These are phyloP conservation scores for Citrus unshiu DNA, from an alignment of 345 rosid species.

Conservation along the genomic window DNA sequence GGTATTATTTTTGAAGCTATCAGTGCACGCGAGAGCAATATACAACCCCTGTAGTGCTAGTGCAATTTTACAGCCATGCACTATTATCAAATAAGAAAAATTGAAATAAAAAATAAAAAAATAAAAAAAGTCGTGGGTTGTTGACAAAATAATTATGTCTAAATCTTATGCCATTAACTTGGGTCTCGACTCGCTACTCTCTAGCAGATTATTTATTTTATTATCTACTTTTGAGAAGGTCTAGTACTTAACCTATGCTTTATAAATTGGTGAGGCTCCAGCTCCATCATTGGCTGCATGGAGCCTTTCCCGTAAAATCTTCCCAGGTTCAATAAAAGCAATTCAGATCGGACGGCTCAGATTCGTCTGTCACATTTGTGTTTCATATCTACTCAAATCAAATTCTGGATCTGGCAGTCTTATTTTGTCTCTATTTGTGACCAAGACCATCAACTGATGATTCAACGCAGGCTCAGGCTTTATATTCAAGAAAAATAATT, in stretches of 20 bases:
- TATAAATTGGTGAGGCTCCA: constrained; percentile 6
- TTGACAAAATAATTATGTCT: not conserved
- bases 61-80: not conserved
- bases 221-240: not conserved
- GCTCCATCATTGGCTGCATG: not conserved
- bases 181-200: not conserved
- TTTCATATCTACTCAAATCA: too few relatives aligned
- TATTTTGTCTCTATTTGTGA: not conserved
- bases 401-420: not conserved
- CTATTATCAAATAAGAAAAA: not conserved
- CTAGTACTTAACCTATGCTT: not conserved
- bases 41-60: not conserved
- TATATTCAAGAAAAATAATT: not conserved
- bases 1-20: constrained; percentile 20
- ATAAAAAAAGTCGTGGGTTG: not conserved
- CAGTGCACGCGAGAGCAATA: constrained; percentile 23
- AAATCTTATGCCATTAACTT: not conserved
- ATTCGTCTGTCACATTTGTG: not conserved
- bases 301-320: not conserved
- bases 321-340: not conserved
- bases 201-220: not conserved
- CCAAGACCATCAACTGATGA: not conserved
- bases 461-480: not conserved
- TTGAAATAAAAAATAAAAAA: not conserved
- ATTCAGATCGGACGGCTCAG: constrained; percentile 8